These are phyloP conservation scores for Trifolium pratense DNA, from an alignment of 306 rosid species.

Conservation along the genomic window DNA sequence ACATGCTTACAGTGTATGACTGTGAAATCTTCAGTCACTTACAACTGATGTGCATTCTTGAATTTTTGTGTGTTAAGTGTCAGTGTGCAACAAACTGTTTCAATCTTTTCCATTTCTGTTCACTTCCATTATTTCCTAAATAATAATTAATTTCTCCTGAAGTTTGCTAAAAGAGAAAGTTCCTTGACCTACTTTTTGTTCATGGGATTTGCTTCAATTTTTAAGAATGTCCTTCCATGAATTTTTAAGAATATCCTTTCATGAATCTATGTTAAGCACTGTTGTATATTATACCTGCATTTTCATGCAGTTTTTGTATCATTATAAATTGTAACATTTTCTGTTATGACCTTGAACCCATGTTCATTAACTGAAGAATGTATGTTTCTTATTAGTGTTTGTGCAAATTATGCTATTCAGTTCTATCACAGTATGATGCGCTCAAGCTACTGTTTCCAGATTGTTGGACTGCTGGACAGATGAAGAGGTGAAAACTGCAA, in stretches of 20 bases:
- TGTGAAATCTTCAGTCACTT: slow-evolving; percentile 16
- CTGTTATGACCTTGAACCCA: neutral
- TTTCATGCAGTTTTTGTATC: slow-evolving; percentile 32
- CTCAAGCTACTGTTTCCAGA: slow-evolving; percentile 51
- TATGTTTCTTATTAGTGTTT: slow-evolving; percentile 3
- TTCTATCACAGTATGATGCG: slow-evolving; percentile 35
- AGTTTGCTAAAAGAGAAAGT: neutral
- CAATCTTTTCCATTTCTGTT: neutral
- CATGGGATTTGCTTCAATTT: slow-evolving; percentile 8
- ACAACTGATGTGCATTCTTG: neutral
- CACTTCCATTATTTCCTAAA: slow-evolving; percentile 15
- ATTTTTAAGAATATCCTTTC: slow-evolving; percentile 18
- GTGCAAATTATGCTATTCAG: slow-evolving; percentile 19
- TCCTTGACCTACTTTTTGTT: neutral
- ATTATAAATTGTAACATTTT: slow-evolving; percentile 17
- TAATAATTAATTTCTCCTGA: slow-evolving; percentile 18
- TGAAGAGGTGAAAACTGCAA: slow-evolving; percentile 72
- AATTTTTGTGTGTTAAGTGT: neutral
- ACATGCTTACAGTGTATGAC: slow-evolving; percentile 23
- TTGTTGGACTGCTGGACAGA: slow-evolving; percentile 65
- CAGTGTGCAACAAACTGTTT: neutral
- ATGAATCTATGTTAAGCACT: slow-evolving; percentile 4
- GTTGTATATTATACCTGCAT: slow-evolving; percentile 25
- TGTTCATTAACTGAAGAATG: slow-evolving; percentile 23
- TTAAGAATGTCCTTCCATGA: slow-evolving; percentile 10